Base-by-base conservation (phyloP, 345 rosid genomes). In the Pistacia atlantica region DNA sequence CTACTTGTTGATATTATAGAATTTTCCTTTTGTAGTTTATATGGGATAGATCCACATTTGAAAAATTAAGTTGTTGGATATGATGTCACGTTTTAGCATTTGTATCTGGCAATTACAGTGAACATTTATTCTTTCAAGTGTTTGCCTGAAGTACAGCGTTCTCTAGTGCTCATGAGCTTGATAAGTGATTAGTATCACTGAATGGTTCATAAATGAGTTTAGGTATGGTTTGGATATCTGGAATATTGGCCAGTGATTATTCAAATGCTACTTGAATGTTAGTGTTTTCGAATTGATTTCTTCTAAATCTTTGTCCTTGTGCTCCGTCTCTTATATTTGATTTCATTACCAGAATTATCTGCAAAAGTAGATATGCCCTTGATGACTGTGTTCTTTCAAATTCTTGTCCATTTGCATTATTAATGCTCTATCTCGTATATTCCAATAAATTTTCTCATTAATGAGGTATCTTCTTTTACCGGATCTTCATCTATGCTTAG, bases 51-150 rank as follows among this genome's bases (percentile, higher is more conserved):
- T 65, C 18, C 3, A 56, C 52, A 11, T 62, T 61, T 49, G 25
- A 25, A 25, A 37, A 73, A 73, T 56, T 22, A 49, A 61, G 60
- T 18, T 62, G 38, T 72, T 25, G 59, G 16, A 62, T 16, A 48
- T 14, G 16, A 31, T 73, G 8, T 62, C 35, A 6, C 31, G 49
- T 4, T 49, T 33, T 31, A 51, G 18, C 69, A 1, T n/a, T 48
- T 33, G 6, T 65, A 61, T 25, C 38, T 28, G 67, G 45, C 45
- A 59, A 33, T 31, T 62, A 28, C 3, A 4, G 48, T 49, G 60
- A 51, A 73, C 51, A 49, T 49, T 60, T 22, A 38, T 62, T 7
- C 25, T 18, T 49, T 22, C 25, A 48, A 48, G 11, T n/a, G 46
- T 0, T 28, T 52, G 7, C 11, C 71, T 18, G 7, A 49, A 51